These are phyloP conservation scores for Penicillium ochrochloron DNA, from an alignment of 495 filamentous ascomycete genomes.

Conservation along the genomic window DNA sequence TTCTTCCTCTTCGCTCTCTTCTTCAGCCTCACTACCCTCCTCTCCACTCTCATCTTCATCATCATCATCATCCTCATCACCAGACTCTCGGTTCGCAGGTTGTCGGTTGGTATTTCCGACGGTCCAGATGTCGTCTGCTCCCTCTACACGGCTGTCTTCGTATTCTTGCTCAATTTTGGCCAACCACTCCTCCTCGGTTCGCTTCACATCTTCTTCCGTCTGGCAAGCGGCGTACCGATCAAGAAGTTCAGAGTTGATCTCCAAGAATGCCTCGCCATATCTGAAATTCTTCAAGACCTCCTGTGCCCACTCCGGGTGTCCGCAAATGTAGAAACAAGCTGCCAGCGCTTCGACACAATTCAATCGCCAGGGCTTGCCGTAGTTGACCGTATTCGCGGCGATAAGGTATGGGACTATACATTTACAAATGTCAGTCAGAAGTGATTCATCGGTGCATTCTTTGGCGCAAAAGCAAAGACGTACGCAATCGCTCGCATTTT, in stretches of 20 bases:
- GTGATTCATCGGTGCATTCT: neutral
- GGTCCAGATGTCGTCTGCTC: slow-evolving; percentile 74
- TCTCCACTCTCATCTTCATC: slow-evolving; percentile 56
- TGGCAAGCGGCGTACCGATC: slow-evolving; percentile 83
- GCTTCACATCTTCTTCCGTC: slow-evolving; percentile 87
- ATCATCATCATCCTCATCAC: slow-evolving; percentile 51
- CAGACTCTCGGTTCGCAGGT: slow-evolving; percentile 51
- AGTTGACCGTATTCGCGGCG: slow-evolving; percentile 96
- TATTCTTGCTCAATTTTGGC: slow-evolving; percentile 89
- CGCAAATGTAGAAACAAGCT: slow-evolving; percentile 90
- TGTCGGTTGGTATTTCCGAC: slow-evolving; percentile 82
- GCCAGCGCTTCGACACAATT: slow-evolving; percentile 97
- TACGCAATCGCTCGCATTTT: slow-evolving; percentile 84
- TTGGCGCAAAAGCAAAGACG: slow-evolving; percentile 21
- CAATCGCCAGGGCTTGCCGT: slow-evolving; percentile 89
- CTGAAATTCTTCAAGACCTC: slow-evolving; percentile 81
- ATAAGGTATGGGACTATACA: slow-evolving; percentile 82
- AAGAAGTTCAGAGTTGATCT: slow-evolving; percentile 82
- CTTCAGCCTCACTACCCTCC: slow-evolving; percentile 57
- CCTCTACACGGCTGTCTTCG: slow-evolving; percentile 69
- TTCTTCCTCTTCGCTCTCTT: slow-evolving; percentile 53
- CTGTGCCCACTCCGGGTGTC: slow-evolving; percentile 87
- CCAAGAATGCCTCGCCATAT: slow-evolving; percentile 84
- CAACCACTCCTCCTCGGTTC: slow-evolving; percentile 83
- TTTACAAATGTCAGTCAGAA: slow-evolving; percentile 6